A percentile compares a stretch with the other conserved stretches of the same genome.
phyloP scores from a whole-genome alignment of 441 rosid genomes.

The Erodium trifolium region DNA sequence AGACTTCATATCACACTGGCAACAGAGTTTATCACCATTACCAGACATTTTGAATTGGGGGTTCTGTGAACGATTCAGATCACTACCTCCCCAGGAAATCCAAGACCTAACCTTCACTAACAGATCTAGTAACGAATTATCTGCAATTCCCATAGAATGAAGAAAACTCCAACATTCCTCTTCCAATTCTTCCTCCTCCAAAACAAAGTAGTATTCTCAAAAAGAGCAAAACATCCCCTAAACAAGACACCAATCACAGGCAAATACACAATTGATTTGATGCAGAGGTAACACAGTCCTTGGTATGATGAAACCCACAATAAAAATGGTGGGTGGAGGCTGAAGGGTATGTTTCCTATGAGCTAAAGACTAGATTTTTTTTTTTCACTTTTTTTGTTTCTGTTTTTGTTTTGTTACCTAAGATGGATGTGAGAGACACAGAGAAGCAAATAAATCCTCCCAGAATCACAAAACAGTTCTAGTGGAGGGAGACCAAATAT shows the following conservation, averaged over 20 bases:
- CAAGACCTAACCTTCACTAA: conserved; percentile 6
- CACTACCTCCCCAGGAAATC: conserved; percentile 2
- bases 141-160: conserved; percentile 6
- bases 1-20: conserved; percentile 4
- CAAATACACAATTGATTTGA: conserved; percentile 3
- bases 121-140: not conserved
- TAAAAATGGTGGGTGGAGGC: conserved; percentile 1
- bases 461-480: not conserved
- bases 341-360: conserved; percentile 6
- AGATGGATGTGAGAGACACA: not conserved
- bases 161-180: conserved; percentile 1
- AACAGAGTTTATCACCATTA: not conserved
- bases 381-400: not conserved
- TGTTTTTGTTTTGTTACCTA: not conserved
- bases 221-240: not conserved
- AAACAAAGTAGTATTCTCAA: not conserved
- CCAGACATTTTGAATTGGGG: conserved; percentile 4
- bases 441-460: conserved; percentile 1
- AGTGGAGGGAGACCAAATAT: not conserved
- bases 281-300: too few relatives aligned
- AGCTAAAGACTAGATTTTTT: not conserved
- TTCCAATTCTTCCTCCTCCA: not conserved
- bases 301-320: not conserved
- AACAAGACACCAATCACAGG: not conserved
- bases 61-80: not conserved